Conservation (phyloP, 1,139 yeast genomes). For the Starmera stellimalicola region DNA sequence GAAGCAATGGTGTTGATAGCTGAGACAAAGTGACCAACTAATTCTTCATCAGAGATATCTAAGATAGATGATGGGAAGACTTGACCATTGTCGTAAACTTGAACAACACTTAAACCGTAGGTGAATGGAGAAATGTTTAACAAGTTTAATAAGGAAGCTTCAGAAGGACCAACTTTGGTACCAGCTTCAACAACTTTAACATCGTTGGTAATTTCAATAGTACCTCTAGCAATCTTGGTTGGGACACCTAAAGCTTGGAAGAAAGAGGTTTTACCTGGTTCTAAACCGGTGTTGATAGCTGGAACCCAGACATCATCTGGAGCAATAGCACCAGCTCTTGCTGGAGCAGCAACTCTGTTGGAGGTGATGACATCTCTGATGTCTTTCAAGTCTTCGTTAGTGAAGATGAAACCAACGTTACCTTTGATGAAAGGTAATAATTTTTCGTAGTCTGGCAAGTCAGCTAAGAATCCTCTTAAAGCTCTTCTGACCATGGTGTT, state of each 20-base stretch:
- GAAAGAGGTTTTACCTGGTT: slow-evolving; percentile 99
- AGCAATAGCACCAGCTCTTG: slow-evolving; percentile 99
- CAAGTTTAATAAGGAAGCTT: slow-evolving; percentile 98
- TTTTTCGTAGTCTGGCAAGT: slow-evolving; percentile 94
- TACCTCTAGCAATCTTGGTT: slow-evolving; percentile 99
- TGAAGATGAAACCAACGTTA: slow-evolving; percentile 99
- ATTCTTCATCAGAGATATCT: slow-evolving; percentile 97
- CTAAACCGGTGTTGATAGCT: slow-evolving; percentile 99
- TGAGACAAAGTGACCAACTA: slow-evolving; percentile 82
- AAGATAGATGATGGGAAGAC: slow-evolving; percentile 93
- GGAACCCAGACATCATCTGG: slow-evolving; percentile 96
- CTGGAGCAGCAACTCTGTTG: slow-evolving; percentile 99
- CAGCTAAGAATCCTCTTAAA: slow-evolving; percentile 88
- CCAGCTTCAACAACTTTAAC: slow-evolving; percentile 89
- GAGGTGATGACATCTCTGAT: slow-evolving; percentile 80
- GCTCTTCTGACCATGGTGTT: slow-evolving; percentile 99
- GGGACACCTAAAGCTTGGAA: slow-evolving; percentile 99
- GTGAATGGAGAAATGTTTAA: slow-evolving; percentile 99
- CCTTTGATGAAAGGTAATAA: slow-evolving; percentile 92
- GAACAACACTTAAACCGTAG: slow-evolving; percentile 93
- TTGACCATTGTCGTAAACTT: slow-evolving; percentile 98
- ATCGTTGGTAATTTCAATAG: slow-evolving; percentile 97
- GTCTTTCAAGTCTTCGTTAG: slow-evolving; percentile 87
- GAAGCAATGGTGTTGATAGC: slow-evolving; percentile 94
- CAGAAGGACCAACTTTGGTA: slow-evolving; percentile 95